Evolutionary conservation across 441 rosid genomes (phyloP).

Genomic region (Pelargonium cotyledonis): DNA sequence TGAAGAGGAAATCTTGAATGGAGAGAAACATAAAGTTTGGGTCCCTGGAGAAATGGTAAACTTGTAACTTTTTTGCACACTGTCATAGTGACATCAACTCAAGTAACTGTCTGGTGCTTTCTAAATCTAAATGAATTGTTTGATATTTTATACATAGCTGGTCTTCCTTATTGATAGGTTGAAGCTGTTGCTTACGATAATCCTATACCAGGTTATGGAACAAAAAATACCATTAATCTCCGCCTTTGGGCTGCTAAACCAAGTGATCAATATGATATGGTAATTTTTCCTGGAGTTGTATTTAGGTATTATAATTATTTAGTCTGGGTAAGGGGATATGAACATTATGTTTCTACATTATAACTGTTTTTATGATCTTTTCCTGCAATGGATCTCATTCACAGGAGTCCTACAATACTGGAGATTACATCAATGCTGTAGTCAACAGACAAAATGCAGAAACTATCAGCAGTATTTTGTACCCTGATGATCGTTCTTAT

Average conservation of each 20-base stretch:
- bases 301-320: neutral
- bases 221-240: slow-evolving; percentile 44
- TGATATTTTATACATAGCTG: slow-evolving; percentile 10
- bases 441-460: slow-evolving; percentile 46
- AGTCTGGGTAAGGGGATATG: neutral
- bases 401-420: slow-evolving; percentile 42
- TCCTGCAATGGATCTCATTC: slow-evolving; percentile 6
- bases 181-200: slow-evolving; percentile 57
- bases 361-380: neutral
- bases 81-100: neutral
- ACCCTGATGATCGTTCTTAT: slow-evolving; percentile 51
- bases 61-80: neutral
- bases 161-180: slow-evolving; percentile 32
- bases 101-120: neutral
- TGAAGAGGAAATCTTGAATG: slow-evolving; percentile 33
- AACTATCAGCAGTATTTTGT: slow-evolving; percentile 44
- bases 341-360: slow-evolving; percentile 3
- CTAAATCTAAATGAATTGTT: neutral
- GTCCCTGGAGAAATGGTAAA: slow-evolving; percentile 43
- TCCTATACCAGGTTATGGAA: slow-evolving; percentile 55
- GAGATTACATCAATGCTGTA: slow-evolving; percentile 50
- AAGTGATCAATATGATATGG: slow-evolving; percentile 45
- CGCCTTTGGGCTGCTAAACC: slow-evolving; percentile 65
- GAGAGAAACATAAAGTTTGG: slow-evolving; percentile 39
- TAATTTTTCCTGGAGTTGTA: slow-evolving; percentile 16